These are phyloP conservation scores for Ogataea nakhonphanomensis DNA, from an alignment of 805 yeast species.

Conservation along the genomic window DNA sequence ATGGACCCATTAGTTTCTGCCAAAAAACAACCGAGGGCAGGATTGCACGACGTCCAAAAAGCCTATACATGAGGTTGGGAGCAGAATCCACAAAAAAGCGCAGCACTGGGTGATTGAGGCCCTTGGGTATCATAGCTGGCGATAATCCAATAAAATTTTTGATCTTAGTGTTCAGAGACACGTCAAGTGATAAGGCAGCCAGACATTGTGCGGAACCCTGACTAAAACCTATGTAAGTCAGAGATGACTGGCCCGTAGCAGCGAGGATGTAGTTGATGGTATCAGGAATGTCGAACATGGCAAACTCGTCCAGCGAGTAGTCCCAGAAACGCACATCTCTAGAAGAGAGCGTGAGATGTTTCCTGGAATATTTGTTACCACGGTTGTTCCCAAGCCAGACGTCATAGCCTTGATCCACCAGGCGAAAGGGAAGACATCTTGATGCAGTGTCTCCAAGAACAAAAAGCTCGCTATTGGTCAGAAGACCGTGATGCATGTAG, in stretches of 20 bases:
- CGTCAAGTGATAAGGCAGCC: slow-evolving; percentile 70
- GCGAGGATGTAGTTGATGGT: slow-evolving; percentile 68
- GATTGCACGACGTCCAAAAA: slow-evolving; percentile 73
- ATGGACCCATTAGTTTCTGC: slow-evolving; percentile 50
- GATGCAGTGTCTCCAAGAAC: slow-evolving; percentile 42
- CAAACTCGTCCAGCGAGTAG: slow-evolving; percentile 88
- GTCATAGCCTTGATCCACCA: slow-evolving; percentile 81
- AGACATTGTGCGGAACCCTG: slow-evolving; percentile 95
- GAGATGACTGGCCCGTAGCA: slow-evolving; percentile 38
- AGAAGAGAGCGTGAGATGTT: slow-evolving; percentile 50
- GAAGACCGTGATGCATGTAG: slow-evolving; percentile 85
- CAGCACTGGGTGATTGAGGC: slow-evolving; percentile 47
- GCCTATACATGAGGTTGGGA: slow-evolving; percentile 64
- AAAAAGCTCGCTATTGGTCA: slow-evolving; percentile 76
- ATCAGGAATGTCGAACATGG: slow-evolving; percentile 84
- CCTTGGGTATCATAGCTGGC: slow-evolving; percentile 92
- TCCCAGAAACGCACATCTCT: slow-evolving; percentile 69
- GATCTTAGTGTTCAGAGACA: slow-evolving; percentile 54
- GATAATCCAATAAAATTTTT: slow-evolving; percentile 74
- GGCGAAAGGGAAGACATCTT: slow-evolving; percentile 62
- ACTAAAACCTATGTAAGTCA: slow-evolving; percentile 82
- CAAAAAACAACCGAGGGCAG: slow-evolving; percentile 69
- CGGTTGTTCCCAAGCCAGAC: slow-evolving; percentile 94
- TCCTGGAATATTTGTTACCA: slow-evolving; percentile 87
- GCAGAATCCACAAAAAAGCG: slow-evolving; percentile 64